Percentiles rank a stretch among this genome's conserved stretches.
Evolutionary conservation across 352 stramenopile genomes (phyloP).

Genomic region (Pelagophyceae sp.): DNA sequence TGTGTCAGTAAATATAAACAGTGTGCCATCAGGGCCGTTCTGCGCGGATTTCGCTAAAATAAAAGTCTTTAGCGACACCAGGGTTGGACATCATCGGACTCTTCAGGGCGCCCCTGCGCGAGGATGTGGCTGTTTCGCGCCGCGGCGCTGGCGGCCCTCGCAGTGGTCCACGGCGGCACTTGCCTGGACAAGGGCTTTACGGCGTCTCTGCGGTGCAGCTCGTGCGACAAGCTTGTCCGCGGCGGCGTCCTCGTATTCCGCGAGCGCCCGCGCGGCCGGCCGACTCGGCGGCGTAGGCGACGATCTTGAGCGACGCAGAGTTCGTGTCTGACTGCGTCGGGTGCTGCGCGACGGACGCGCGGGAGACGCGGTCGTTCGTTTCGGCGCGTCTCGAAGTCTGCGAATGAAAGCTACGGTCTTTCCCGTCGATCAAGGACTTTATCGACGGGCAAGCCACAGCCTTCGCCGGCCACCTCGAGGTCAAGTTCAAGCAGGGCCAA

Average conservation of each 20-base stretch:
- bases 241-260: not conserved
- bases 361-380: not conserved
- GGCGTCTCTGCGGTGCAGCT: not conserved
- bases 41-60: no score
- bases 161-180: no score
- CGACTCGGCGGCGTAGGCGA: not conserved
- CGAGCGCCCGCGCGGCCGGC: no score
- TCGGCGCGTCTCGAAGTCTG: constrained; percentile 15
- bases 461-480: not conserved
- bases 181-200: constrained; percentile 1
- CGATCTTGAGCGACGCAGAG: not conserved
- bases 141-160: no score
- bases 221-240: not conserved
- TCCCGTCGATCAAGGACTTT: not conserved
- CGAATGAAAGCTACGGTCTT: constrained; percentile 10
- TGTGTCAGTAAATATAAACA: no score
- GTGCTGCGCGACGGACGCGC: not conserved
- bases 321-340: not conserved
- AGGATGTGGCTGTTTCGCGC: no score
- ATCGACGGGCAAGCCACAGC: not conserved
- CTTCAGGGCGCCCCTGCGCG: no score
- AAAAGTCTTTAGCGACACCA: no score
- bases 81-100: no score
- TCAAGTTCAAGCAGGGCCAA: not conserved
- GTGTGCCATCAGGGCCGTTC: no score